Evolutionary conservation across 2,329 filamentous ascomycete species (phyloP).

Genomic region (Fusarium sp.): DNA sequence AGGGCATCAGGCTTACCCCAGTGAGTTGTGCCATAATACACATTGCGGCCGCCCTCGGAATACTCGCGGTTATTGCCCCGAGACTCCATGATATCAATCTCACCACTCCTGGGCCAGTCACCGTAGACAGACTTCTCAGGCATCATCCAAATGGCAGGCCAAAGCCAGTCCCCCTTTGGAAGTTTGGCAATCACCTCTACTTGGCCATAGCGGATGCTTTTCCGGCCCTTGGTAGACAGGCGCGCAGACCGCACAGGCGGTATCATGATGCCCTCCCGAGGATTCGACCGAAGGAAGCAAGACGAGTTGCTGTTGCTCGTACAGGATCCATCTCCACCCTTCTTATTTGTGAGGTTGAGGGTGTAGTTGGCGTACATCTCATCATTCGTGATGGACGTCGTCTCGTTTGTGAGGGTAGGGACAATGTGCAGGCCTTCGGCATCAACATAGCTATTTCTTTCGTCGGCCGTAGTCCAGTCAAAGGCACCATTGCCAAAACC

Average conservation of each 20-base stretch:
- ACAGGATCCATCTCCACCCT: constrained; percentile 49
- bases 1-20: constrained; percentile 58
- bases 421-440: constrained; percentile 65
- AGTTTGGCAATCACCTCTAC: constrained; percentile 69
- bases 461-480: constrained; percentile 67
- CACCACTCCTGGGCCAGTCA: constrained; percentile 65
- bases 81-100: constrained; percentile 68
- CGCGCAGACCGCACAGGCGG: constrained; percentile 64
- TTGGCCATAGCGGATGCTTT: constrained; percentile 63
- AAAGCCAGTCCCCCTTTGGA: constrained; percentile 69
- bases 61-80: constrained; percentile 65
- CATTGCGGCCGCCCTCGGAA: constrained; percentile 57
- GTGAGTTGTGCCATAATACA: no score
- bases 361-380: constrained; percentile 56
- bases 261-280: constrained; percentile 61
- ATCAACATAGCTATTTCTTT: constrained; percentile 63
- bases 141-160: constrained; percentile 65
- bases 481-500: constrained; percentile 62
- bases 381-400: constrained; percentile 48
- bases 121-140: constrained; percentile 64
- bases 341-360: constrained; percentile 64
- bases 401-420: constrained; percentile 61
- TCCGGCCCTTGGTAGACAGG: constrained; percentile 60
- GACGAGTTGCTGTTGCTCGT: constrained; percentile 56
- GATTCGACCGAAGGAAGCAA: constrained; percentile 27